phyloP scores from a whole-genome alignment of 164 flowering plant genomes.

The Pachysandra terminalis region DNA sequence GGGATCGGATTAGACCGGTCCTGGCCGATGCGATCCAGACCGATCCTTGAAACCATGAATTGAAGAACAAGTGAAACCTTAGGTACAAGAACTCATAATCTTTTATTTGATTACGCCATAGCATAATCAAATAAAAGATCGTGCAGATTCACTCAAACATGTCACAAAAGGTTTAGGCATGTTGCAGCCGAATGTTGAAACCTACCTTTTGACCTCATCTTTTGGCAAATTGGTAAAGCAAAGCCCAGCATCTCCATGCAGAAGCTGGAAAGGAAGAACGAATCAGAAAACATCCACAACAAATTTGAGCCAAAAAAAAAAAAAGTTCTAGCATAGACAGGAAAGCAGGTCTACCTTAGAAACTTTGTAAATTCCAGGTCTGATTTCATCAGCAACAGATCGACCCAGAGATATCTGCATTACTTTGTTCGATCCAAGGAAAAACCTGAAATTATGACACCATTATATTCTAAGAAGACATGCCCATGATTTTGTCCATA shows the following conservation, averaged over 20 bases:
- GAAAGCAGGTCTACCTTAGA: slow-evolving; percentile 37
- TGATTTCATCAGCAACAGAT: slow-evolving; percentile 56
- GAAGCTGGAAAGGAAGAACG: slow-evolving; percentile 30
- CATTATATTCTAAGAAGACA: not conserved
- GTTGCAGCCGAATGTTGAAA: no score
- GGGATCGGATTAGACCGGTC: no score
- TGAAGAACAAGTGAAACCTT: no score
- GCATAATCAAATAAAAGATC: no score
- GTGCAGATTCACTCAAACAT: no score
- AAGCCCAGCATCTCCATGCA: slow-evolving; percentile 24
- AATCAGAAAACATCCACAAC: not conserved
- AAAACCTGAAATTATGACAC: slow-evolving; percentile 39
- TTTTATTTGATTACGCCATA: no score
- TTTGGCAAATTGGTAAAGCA: slow-evolving; percentile 48
- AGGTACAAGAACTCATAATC: no score
- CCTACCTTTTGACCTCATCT: slow-evolving; percentile 56
- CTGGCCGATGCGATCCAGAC: no score
- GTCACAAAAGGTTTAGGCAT: no score
- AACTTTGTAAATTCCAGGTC: slow-evolving; percentile 50
- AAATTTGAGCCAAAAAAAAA: not conserved
- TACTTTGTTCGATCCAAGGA: slow-evolving; percentile 82
- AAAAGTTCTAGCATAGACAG: not conserved
- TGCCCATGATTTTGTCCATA: no score
- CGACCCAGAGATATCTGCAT: slow-evolving; percentile 74
- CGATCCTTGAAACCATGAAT: no score